Conservation (phyloP, 257 asterid species). For the Voacanga thouarsii region DNA sequence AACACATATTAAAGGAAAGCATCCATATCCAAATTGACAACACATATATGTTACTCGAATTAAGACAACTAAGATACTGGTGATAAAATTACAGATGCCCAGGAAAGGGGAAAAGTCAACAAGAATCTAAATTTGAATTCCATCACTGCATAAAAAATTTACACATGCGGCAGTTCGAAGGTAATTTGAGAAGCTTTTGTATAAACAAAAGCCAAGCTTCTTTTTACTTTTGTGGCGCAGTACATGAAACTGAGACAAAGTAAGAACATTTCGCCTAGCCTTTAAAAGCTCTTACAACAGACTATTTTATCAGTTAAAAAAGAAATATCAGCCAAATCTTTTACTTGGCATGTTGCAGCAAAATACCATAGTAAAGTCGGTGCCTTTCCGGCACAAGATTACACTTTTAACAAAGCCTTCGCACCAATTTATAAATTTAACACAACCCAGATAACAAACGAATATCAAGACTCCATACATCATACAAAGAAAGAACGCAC, state of each 20-base stretch:
- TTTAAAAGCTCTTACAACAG: neutral
- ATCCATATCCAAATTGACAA: slow-evolving; percentile 1
- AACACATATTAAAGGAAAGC: neutral
- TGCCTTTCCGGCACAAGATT: neutral
- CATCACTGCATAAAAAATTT: neutral
- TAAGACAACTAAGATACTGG: neutral
- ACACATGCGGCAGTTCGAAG: neutral
- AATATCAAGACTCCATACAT: neutral
- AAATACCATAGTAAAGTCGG: neutral
- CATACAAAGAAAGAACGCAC: slow-evolving; percentile 19
- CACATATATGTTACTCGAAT: neutral
- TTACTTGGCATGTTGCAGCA: slow-evolving; percentile 1
- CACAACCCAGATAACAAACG: neutral
- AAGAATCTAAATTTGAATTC: neutral
- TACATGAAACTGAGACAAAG: neutral
- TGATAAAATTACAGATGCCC: neutral
- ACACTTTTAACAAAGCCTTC: neutral
- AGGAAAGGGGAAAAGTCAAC: neutral
- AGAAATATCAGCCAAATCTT: neutral
- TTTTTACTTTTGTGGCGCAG: neutral
- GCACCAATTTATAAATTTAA: neutral
- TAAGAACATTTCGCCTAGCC: neutral
- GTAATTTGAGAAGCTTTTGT: neutral
- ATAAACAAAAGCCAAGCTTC: slow-evolving; percentile 4
- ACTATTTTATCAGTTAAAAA: neutral